Evolutionary conservation across 345 rosid species (phyloP).

Genomic region (Eutrema yunnanense): DNA sequence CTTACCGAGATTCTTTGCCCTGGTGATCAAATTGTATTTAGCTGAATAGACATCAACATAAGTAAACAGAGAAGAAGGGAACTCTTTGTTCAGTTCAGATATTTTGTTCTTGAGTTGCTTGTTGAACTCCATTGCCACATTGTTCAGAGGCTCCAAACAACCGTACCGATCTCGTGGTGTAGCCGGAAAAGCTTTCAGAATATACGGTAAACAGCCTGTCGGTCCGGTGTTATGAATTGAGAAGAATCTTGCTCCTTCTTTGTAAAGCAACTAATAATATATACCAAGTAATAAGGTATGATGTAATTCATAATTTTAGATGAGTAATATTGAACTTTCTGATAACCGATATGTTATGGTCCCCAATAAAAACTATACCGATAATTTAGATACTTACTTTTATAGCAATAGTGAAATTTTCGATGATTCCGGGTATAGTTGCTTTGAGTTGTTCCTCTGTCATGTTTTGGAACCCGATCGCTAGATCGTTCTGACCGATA

Average conservation of each 20-base stretch:
- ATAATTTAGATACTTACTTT: constrained; percentile 30
- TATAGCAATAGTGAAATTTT: constrained; percentile 41
- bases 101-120: constrained; percentile 51
- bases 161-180: constrained; percentile 39
- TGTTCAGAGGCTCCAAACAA: constrained; percentile 54
- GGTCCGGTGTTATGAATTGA: constrained; percentile 86
- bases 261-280: constrained; percentile 41
- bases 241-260: constrained; percentile 73
- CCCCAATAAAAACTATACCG: not conserved
- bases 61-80: constrained; percentile 42
- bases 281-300: not conserved
- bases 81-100: constrained; percentile 35
- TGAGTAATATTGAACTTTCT: not conserved
- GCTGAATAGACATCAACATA: constrained; percentile 67
- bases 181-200: constrained; percentile 27
- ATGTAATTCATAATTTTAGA: not conserved
- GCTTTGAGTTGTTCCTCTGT: constrained; percentile 42
- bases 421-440: constrained; percentile 47
- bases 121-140: constrained; percentile 60
- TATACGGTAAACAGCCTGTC: constrained; percentile 64
- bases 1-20: constrained; percentile 52
- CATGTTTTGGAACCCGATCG: constrained; percentile 41
- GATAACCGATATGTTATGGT: not conserved
- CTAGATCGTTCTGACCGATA: constrained; percentile 71
- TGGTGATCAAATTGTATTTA: constrained; percentile 45